A percentile compares a stretch with the other conserved stretches of the same genome.
phyloP scores from a whole-genome alignment of 2,329 filamentous ascomycete species.

The Cladosporium sp. region DNA sequence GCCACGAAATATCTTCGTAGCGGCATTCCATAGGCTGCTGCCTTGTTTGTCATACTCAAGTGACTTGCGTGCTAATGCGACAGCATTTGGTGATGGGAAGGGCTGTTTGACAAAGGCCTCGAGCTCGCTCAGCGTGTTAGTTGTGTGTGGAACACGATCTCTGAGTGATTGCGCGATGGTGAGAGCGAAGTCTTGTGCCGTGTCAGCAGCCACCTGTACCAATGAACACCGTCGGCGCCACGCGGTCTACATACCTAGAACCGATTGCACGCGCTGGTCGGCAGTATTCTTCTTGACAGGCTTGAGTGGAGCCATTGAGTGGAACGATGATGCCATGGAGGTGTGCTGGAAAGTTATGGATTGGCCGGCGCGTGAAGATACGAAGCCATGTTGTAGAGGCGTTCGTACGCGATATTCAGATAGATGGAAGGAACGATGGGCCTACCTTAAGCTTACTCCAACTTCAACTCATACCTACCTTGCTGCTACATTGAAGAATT shows the following conservation, averaged over 20 bases:
- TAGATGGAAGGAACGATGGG: neutral
- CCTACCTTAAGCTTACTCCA: neutral
- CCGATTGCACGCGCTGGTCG: constrained; percentile 19
- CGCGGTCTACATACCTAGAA: neutral
- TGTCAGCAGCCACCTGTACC: neutral
- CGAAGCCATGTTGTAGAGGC: neutral
- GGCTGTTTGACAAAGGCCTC: constrained; percentile 16
- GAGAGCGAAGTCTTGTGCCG: neutral
- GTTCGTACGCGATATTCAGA: neutral
- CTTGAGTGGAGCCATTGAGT: constrained; percentile 20
- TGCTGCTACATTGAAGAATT: too few relatives aligned
- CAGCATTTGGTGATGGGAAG: constrained; percentile 14
- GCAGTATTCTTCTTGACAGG: constrained; percentile 14
- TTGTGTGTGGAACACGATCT: neutral
- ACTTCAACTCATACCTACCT: neutral
- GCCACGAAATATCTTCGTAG: constrained; percentile 45
- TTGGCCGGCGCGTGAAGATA: too few relatives aligned
- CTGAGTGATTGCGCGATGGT: neutral
- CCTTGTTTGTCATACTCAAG: constrained; percentile 54
- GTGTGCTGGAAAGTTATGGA: too few relatives aligned
- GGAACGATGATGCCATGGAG: too few relatives aligned
- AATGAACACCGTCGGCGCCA: neutral
- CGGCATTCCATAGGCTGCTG: constrained; percentile 63
- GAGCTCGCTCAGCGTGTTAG: constrained; percentile 8
- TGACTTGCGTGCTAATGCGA: constrained; percentile 30